phyloP scores from a whole-genome alignment of 306 rosid species.

The Acacia acuminata region DNA sequence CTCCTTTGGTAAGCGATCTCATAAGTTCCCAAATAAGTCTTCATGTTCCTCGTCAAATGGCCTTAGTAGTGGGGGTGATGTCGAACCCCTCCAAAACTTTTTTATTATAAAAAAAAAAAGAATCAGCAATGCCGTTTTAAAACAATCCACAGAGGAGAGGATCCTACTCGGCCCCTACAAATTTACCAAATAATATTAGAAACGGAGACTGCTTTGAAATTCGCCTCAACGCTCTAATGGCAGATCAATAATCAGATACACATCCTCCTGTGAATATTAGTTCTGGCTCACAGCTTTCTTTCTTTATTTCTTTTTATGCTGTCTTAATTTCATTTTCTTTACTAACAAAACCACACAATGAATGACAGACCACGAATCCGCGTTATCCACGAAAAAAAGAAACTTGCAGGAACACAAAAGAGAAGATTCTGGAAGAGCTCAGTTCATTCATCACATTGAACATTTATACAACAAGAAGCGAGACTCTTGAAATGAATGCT shows the following conservation, averaged over 20 bases:
- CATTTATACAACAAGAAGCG: background rate
- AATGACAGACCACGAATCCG: conserved; percentile 46
- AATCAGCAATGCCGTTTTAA: conserved; percentile 1
- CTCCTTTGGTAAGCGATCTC: too few species aligned
- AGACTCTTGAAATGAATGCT: conserved; percentile 8
- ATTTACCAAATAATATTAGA: background rate
- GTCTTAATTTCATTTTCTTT: conserved; percentile 12
- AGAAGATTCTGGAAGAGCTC: conserved; percentile 46
- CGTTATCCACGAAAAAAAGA: conserved; percentile 57
- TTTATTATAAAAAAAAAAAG: too few species aligned
- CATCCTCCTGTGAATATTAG: conserved; percentile 27
- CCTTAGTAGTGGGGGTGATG: too few species aligned
- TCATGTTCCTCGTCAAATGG: too few species aligned
- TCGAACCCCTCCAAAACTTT: too few species aligned
- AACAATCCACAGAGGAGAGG: background rate
- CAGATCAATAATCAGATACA: conserved; percentile 21
- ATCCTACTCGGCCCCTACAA: conserved; percentile 6
- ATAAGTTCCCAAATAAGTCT: too few species aligned
- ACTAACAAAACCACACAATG: conserved; percentile 33
- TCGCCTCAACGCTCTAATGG: conserved; percentile 2
- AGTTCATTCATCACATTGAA: conserved; percentile 24
- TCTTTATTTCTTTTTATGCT: too few species aligned
- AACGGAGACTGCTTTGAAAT: conserved; percentile 8
- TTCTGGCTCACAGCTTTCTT: conserved; percentile 13
- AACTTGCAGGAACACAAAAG: conserved; percentile 65